These are phyloP conservation scores for Ulota crispa DNA, from an alignment of 225 moss, liverwort and hornwort species.

Conservation along the genomic window DNA sequence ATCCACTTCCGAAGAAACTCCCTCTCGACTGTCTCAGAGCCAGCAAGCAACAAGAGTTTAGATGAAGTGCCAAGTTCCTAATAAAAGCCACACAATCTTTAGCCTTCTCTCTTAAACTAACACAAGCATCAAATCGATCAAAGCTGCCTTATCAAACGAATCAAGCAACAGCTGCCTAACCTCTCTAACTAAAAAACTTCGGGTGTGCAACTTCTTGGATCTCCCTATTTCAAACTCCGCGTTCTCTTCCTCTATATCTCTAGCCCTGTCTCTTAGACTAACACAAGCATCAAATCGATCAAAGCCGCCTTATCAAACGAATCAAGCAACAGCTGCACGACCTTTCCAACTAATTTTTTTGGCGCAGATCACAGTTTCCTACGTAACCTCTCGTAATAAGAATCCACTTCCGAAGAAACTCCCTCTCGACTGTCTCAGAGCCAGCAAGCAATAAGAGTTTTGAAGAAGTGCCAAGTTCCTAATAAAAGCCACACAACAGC, in stretches of 20 bases:
- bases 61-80: neutral
- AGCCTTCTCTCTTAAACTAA: neutral
- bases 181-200: neutral
- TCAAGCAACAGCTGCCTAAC: neutral
- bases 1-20: conserved; percentile 5
- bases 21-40: neutral
- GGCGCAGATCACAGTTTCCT: conserved; percentile 17
- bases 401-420: conserved; percentile 8
- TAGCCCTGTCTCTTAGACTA: neutral
- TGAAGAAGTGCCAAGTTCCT: neutral
- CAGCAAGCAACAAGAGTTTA: neutral
- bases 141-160: neutral
- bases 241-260: neutral
- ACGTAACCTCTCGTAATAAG: no score
- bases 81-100: neutral
- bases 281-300: neutral
- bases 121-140: neutral
- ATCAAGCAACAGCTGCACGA: neutral
- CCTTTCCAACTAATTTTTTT: neutral
- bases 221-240: neutral
- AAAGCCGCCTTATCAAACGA: neutral
- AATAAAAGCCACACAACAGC: neutral
- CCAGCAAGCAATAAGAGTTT: neutral
- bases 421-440: neutral
- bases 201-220: neutral